These are phyloP conservation scores for Limonomyces culmigenus DNA, from an alignment of 1,284 basidiomycete genomes.

Conservation along the genomic window DNA sequence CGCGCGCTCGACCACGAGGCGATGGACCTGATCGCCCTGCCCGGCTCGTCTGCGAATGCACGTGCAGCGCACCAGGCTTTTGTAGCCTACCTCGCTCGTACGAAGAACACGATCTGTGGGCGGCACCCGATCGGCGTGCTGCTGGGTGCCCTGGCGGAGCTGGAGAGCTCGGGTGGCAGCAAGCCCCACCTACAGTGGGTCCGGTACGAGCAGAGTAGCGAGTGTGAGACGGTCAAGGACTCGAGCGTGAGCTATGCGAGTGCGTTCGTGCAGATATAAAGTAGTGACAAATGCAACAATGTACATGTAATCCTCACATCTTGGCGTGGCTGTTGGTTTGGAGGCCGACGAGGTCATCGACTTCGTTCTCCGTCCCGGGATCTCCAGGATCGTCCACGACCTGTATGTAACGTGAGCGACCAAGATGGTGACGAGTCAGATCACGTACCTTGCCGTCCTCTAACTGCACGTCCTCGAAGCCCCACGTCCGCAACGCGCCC, in stretches of 20 bases:
- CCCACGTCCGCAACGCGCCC: constrained; percentile 61
- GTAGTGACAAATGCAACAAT: too few species aligned
- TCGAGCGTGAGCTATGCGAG: constrained; percentile 95
- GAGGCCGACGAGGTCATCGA: constrained; percentile 35
- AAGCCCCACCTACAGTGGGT: constrained; percentile 54
- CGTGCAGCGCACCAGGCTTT: constrained; percentile 44
- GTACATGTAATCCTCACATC: too few species aligned
- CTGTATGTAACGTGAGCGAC: constrained; percentile 14
- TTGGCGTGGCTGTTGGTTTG: constrained; percentile 23
- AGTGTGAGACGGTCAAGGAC: constrained; percentile 50
- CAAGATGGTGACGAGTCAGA: neutral
- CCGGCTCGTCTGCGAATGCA: constrained; percentile 27
- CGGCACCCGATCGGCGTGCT: constrained; percentile 91
- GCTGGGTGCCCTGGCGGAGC: constrained; percentile 51
- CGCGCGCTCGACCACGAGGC: constrained; percentile 61
- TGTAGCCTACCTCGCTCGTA: constrained; percentile 58
- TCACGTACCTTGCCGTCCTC: constrained; percentile 25
- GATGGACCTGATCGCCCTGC: constrained; percentile 54
- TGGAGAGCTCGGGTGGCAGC: constrained; percentile 32
- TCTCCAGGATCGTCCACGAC: constrained; percentile 45
- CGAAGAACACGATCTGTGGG: constrained; percentile 95
- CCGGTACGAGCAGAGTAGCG: constrained; percentile 83
- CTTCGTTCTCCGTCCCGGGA: constrained; percentile 41
- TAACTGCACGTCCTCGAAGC: constrained; percentile 53
- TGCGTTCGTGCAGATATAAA: constrained; percentile 34